Conservation (phyloP, 768 basidiomycete genomes). For the Brasilioporus rufonigricans region DNA sequence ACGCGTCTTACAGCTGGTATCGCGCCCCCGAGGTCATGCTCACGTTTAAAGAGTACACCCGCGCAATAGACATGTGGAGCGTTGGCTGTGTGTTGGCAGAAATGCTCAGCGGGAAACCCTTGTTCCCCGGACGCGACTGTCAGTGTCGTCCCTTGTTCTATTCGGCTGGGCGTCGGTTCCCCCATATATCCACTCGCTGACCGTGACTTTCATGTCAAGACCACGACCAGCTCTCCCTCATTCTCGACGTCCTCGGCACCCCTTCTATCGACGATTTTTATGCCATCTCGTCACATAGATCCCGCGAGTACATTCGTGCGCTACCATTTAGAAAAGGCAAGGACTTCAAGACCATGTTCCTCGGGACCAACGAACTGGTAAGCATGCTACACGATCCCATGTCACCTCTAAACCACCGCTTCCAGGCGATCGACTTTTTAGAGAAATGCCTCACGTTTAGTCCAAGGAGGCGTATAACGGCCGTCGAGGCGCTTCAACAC, state of each 20-base stretch:
- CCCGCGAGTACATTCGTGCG: slow-evolving; percentile 86
- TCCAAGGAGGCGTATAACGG: slow-evolving; percentile 85
- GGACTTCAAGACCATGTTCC: slow-evolving; percentile 67
- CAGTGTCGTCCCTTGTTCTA: slow-evolving; percentile 1
- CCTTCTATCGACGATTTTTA: slow-evolving; percentile 93
- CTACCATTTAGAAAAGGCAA: slow-evolving; percentile 83
- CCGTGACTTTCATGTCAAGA: slow-evolving; percentile 35
- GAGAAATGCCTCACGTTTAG: slow-evolving; percentile 81
- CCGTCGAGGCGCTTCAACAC: slow-evolving; percentile 83
- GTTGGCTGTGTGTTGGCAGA: slow-evolving; percentile 88
- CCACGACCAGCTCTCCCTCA: slow-evolving; percentile 90
- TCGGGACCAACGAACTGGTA: slow-evolving; percentile 68
- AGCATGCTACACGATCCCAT: not conserved
- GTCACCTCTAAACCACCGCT: not conserved
- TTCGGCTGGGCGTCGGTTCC: not conserved
- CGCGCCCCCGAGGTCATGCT: slow-evolving; percentile 98
- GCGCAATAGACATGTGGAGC: slow-evolving; percentile 84
- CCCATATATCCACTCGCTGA: not conserved
- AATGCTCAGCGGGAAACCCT: slow-evolving; percentile 87
- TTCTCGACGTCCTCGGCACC: slow-evolving; percentile 92
- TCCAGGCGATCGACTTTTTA: slow-evolving; percentile 71
- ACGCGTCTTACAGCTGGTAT: slow-evolving; percentile 68
- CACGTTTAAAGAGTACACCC: slow-evolving; percentile 94
- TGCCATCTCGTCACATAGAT: slow-evolving; percentile 77
- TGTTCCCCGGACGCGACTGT: slow-evolving; percentile 97